A percentile compares a stretch with the other conserved stretches of the same genome.
These are phyloP conservation scores for Millerago galiae DNA, from an alignment of 805 yeast species.

Conservation along the genomic window DNA sequence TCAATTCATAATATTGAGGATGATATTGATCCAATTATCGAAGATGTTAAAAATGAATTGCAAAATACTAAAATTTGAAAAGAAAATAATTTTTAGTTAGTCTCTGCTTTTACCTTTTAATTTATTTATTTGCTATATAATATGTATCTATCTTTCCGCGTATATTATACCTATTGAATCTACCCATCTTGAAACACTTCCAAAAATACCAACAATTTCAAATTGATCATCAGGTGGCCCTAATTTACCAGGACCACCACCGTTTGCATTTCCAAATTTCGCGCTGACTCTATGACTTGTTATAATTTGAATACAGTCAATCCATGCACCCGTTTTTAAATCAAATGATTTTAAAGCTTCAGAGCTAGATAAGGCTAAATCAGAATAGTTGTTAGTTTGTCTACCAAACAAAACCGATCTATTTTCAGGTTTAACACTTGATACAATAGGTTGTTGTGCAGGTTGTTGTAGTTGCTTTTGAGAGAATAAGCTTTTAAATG, in stretches of 20 bases:
- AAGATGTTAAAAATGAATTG: constrained; percentile 2
- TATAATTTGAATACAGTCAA: constrained; percentile 76
- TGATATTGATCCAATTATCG: constrained; percentile 2
- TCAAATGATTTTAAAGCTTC: constrained; percentile 57
- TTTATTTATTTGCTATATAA: neutral
- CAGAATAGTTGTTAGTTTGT: constrained; percentile 44
- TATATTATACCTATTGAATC: constrained; percentile 69
- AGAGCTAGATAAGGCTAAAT: constrained; percentile 46
- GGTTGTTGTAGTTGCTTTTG: neutral
- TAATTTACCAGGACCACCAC: constrained; percentile 55
- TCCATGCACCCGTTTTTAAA: constrained; percentile 78
- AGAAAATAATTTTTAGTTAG: neutral
- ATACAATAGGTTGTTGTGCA: neutral
- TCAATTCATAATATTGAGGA: neutral
- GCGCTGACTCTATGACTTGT: constrained; percentile 50
- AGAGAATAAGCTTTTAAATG: constrained; percentile 13
- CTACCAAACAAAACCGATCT: constrained; percentile 42
- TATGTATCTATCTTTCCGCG: constrained; percentile 21
- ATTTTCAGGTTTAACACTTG: neutral
- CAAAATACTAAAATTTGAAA: neutral
- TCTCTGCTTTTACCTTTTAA: neutral
- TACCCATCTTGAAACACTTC: constrained; percentile 64
- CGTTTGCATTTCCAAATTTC: constrained; percentile 62
- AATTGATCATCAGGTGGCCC: constrained; percentile 48
- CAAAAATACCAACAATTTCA: constrained; percentile 63